Conservation (phyloP, 257 asterid genomes). For the Fraxinus cuspidata region DNA sequence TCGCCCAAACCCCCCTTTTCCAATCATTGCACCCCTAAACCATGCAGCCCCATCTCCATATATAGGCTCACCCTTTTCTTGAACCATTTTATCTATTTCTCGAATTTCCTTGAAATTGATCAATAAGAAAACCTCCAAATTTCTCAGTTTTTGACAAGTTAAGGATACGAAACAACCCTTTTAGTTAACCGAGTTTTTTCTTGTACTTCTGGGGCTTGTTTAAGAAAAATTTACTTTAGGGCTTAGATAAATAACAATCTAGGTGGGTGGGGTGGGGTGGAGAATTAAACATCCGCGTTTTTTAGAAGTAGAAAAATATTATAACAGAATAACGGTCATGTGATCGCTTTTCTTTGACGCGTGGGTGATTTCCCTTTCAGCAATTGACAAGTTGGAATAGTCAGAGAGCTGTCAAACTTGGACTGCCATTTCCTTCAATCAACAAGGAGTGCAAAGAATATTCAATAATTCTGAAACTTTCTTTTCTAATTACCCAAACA, state of each 20-base stretch:
- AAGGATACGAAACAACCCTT: slow-evolving; percentile 50
- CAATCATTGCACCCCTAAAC: slow-evolving; percentile 83
- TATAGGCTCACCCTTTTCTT: slow-evolving; percentile 30
- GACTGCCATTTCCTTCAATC: slow-evolving; percentile 10
- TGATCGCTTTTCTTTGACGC: slow-evolving; percentile 21
- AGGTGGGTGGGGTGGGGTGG: slow-evolving; percentile 16
- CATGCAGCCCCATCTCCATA: slow-evolving; percentile 92
- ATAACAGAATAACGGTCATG: slow-evolving; percentile 78
- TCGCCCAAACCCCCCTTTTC: slow-evolving; percentile 86
- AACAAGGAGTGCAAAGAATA: no score
- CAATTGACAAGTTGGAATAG: slow-evolving; percentile 27
- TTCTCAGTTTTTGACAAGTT: slow-evolving; percentile 1
- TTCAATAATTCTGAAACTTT: no score
- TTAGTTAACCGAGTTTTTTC: not conserved
- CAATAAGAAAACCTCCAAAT: not conserved
- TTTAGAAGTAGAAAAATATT: slow-evolving; percentile 7
- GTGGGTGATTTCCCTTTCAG: not conserved
- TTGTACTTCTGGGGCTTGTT: not conserved
- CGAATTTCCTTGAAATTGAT: slow-evolving; percentile 15
- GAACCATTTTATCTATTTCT: slow-evolving; percentile 7
- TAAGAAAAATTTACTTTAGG: not conserved
- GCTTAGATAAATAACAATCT: not conserved
- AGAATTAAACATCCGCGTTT: not conserved
- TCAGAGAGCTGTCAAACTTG: slow-evolving; percentile 30
- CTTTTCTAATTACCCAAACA: no score